A percentile compares a stretch with the other conserved stretches of the same genome.
phyloP scores from a whole-genome alignment of 352 stramenopile genomes.

The Globisporangium splendens region DNA sequence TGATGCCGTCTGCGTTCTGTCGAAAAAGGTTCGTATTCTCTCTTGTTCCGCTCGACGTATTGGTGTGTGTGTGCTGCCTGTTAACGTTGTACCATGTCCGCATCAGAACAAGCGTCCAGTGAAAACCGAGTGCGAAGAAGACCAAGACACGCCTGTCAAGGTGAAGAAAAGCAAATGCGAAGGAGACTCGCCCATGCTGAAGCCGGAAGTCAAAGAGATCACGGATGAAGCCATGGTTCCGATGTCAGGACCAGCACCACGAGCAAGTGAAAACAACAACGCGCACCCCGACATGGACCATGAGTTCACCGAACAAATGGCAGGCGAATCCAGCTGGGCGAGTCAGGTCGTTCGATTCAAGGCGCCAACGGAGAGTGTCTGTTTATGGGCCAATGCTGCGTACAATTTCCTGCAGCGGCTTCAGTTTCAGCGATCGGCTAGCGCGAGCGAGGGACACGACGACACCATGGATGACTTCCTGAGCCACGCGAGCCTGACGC shows the following conservation, averaged over 20 bases:
- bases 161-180: constrained; percentile 46
- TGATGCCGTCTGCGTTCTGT: constrained; percentile 55
- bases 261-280: constrained; percentile 1
- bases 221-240: not conserved
- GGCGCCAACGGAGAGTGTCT: constrained; percentile 41
- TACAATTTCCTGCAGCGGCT: constrained; percentile 69
- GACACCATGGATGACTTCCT: constrained; percentile 38
- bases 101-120: constrained; percentile 64
- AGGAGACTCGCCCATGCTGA: constrained; percentile 2
- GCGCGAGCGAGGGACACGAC: constrained; percentile 21
- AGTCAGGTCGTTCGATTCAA: constrained; percentile 39
- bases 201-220: constrained; percentile 1
- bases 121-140: constrained; percentile 40
- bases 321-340: constrained; percentile 24
- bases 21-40: constrained; percentile 43
- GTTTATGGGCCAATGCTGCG: constrained; percentile 70
- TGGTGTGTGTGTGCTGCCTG: not conserved
- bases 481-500: constrained; percentile 20
- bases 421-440: constrained; percentile 46
- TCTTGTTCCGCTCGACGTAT: not conserved
- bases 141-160: constrained; percentile 22
- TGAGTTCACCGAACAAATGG: constrained; percentile 23
- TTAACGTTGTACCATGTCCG: not conserved
- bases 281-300: constrained; percentile 23
- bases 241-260: not conserved